Percentiles rank a stretch among this genome's conserved stretches.
phyloP scores from a whole-genome alignment of 495 filamentous ascomycete species.

The Glonium stellatum region DNA sequence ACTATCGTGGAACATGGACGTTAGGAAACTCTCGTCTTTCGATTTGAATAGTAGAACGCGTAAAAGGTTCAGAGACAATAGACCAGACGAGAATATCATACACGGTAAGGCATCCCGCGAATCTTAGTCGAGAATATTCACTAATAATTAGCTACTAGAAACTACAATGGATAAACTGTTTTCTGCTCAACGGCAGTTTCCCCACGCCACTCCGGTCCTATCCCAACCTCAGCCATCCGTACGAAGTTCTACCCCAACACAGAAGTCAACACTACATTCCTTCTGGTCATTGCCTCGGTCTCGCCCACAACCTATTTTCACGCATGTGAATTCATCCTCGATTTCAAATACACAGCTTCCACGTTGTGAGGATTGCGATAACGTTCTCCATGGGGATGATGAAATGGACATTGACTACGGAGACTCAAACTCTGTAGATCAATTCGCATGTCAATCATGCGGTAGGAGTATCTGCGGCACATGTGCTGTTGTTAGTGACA shows the following conservation, averaged over 20 bases:
- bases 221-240: conserved; percentile 7
- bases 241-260: conserved; percentile 8
- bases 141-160: conserved; percentile 23
- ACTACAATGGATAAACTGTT: conserved; percentile 35
- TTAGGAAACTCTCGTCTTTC: conserved; percentile 6
- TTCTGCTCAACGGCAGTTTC: conserved; percentile 30
- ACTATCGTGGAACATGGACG: conserved; percentile 11
- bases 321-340: not conserved
- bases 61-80: conserved; percentile 35
- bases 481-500: conserved; percentile 22
- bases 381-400: conserved; percentile 3
- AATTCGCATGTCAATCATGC: conserved; percentile 18
- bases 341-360: not conserved
- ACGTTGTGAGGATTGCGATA: conserved; percentile 36
- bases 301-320: conserved; percentile 1
- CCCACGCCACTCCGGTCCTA: conserved; percentile 19
- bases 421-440: not conserved
- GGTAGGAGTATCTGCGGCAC: conserved; percentile 23
- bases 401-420: conserved; percentile 24
- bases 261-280: conserved; percentile 34
- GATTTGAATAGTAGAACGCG: conserved; percentile 29
- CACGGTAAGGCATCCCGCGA: conserved; percentile 26
- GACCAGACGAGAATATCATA: conserved; percentile 33
- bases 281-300: conserved; percentile 34
- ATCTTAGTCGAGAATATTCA: not conserved